A percentile compares a stretch with the other conserved stretches of the same genome.
These are phyloP conservation scores for Spathaspora sp. DNA, from an alignment of 805 yeast species.

Conservation along the genomic window DNA sequence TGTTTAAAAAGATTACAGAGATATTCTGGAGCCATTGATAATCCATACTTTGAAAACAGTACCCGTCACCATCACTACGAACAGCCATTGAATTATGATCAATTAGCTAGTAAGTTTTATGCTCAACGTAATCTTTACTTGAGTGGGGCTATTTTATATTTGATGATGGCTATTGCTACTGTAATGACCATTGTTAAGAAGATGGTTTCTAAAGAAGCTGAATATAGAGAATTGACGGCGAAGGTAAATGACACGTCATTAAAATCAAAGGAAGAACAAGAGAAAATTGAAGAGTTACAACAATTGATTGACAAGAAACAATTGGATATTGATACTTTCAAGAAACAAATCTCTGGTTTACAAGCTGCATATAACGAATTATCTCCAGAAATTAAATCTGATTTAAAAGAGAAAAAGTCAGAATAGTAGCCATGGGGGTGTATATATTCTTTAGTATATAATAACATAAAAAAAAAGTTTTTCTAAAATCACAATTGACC, in stretches of 20 bases:
- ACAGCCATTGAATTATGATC: slow-evolving; percentile 41
- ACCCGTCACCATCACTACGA: background rate
- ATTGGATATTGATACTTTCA: slow-evolving; percentile 43
- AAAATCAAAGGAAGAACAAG: slow-evolving; percentile 14
- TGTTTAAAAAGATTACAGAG: slow-evolving; percentile 44
- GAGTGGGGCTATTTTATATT: slow-evolving; percentile 59
- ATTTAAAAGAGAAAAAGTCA: slow-evolving; percentile 4
- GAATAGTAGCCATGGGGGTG: background rate
- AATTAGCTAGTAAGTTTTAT: slow-evolving; percentile 56
- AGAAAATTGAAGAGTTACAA: slow-evolving; percentile 32
- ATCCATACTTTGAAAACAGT: slow-evolving; percentile 18
- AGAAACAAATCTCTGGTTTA: slow-evolving; percentile 48
- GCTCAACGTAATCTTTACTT: slow-evolving; percentile 62
- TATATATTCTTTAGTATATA: background rate
- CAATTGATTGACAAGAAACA: slow-evolving; percentile 37
- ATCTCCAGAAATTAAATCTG: slow-evolving; percentile 9
- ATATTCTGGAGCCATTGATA: slow-evolving; percentile 15
- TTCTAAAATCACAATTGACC: slow-evolving; percentile 7
- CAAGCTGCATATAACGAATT: slow-evolving; percentile 47
- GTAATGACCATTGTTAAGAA: slow-evolving; percentile 50
- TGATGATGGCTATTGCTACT: slow-evolving; percentile 51
- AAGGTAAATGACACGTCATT: slow-evolving; percentile 1
- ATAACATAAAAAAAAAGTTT: background rate
- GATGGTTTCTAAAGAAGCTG: slow-evolving; percentile 44
- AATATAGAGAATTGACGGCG: slow-evolving; percentile 19